Base-by-base conservation (phyloP, 306 rosid species). In the Trifolium subterraneum region DNA sequence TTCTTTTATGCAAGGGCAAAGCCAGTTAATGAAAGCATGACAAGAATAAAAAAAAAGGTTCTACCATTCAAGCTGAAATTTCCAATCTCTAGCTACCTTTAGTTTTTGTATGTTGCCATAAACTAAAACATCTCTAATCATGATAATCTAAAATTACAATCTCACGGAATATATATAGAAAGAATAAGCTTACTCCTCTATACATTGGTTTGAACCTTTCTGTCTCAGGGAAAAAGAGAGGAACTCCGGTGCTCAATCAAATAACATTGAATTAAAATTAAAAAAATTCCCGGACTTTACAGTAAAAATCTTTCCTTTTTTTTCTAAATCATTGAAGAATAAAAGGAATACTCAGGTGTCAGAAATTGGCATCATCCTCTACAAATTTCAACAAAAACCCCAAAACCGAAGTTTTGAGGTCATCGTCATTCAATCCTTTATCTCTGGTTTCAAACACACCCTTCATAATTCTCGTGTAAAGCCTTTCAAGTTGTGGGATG, bases 401-500 rank as follows among this genome's bases (percentile, higher is more conserved):
- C 88, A 91, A 86, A 79, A 94, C 77, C 44, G 84, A 81, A 82
- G 79, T 65, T 88, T 78, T 88, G 9, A 82, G 62, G 79, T 87
- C 87, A 63, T 77, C 42, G 23, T 77, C 54, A 48, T 38, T 77
- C 51, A 39, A 68, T 74, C 76, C 87, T 72, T 60, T 70, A 47
- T 71, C 81, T 72, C 85, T 86, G 74, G 85, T 68, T 76, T 86
- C 92, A 83, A 91, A 91, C 79, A 94, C 79, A 42, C 87, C 90
- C 93, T 90, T 94, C 97, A 94, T 87, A 23, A 91, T 83, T 71
- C 95, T 86, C 0, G 95, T 80, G 86, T 94, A 94, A 27, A 94
- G 91, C 82, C 96, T 87, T 75, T 91, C 97, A 23, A 94, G 97
- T 82, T 90, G 91, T 11, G 96, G 97, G 76, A 94, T 82, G 86